Evolutionary conservation across 1,139 yeast genomes (phyloP), one percentile per base, ranked within the genome.

Genomic region (Kurtzmaniella quercitrusa): DNA sequence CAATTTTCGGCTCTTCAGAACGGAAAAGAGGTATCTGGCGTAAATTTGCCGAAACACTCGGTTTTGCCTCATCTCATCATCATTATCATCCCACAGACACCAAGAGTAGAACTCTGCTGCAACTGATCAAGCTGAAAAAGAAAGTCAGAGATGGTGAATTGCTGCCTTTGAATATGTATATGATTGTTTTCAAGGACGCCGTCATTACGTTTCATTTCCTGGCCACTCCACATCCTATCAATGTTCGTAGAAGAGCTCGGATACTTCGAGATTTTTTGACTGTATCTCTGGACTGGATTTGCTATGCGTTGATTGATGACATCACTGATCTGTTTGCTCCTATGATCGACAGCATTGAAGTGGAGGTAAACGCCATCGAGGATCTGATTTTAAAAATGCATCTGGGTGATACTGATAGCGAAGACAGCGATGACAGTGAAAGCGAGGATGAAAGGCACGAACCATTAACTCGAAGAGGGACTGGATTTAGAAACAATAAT

Each of bases 241-340:
- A 93, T 59, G 98, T 93, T 34, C 78, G 98, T 55, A 78, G 98
- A 60, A 80, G 98, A 57, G 95, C 95, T 0, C 73, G 98, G 46
- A 70, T 93, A 50, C 73, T 93, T 50, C 77, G 85, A 50, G 98
- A 93, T 60, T 93, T 91, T 57, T 72, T 93, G 49, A 87, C 88
- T 2, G 96, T 93, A 4, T 81, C 94, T 1, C 82, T 97, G 0
- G 98, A 93, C 63, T 93, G 98, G 98, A 85, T 93, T 41, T 93
- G 96, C 2, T 93, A 93, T 66, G 98, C 98, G 0, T 70, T 93
- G 51, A 90, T 93, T 57, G 98, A 93, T 68, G 98, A 93, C 61
- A 89, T 93, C 50, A 91, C 98, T 1, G 98, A 93, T 70, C 94
- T 95, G 0, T 93, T 89, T 72, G 98, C 95, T 0, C 98, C 98